phyloP scores from a whole-genome alignment of 225 moss, liverwort and hornwort genomes.

The Polytrichum formosum region DNA sequence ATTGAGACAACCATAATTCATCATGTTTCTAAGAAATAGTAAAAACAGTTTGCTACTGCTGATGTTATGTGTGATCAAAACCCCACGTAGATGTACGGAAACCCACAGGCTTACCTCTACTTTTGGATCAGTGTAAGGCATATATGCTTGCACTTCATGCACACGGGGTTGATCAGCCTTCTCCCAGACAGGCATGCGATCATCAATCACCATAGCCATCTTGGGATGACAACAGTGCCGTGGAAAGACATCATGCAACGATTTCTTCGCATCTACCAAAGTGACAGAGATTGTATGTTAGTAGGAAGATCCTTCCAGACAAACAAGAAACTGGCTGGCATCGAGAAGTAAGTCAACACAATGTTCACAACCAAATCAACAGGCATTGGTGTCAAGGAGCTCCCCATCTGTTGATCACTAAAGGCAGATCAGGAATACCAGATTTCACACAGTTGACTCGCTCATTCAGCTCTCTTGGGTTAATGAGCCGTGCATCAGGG shows the following conservation, averaged over 20 bases:
- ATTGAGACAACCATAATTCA: neutral
- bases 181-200: slow-evolving; percentile 94
- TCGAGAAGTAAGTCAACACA: too few relatives aligned
- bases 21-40: too few relatives aligned
- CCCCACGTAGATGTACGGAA: neutral
- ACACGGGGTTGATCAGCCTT: slow-evolving; percentile 93
- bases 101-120: slow-evolving; percentile 55
- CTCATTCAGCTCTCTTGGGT: slow-evolving; percentile 90
- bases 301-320: too few relatives aligned
- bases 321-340: too few relatives aligned
- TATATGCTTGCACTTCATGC: slow-evolving; percentile 93
- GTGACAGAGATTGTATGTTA: too few relatives aligned
- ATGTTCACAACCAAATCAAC: too few relatives aligned
- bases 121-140: slow-evolving; percentile 91
- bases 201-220: slow-evolving; percentile 99
- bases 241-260: slow-evolving; percentile 81
- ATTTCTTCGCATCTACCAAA: slow-evolving; percentile 72
- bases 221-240: slow-evolving; percentile 89
- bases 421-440: slow-evolving; percentile 33
- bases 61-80: neutral
- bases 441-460: slow-evolving; percentile 96
- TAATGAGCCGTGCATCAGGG: slow-evolving; percentile 85
- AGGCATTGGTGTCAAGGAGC: too few relatives aligned
- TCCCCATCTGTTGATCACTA: too few relatives aligned
- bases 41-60: too few relatives aligned